phyloP scores from a whole-genome alignment of 2,329 filamentous ascomycete genomes.

The Bertia moriformis region DNA sequence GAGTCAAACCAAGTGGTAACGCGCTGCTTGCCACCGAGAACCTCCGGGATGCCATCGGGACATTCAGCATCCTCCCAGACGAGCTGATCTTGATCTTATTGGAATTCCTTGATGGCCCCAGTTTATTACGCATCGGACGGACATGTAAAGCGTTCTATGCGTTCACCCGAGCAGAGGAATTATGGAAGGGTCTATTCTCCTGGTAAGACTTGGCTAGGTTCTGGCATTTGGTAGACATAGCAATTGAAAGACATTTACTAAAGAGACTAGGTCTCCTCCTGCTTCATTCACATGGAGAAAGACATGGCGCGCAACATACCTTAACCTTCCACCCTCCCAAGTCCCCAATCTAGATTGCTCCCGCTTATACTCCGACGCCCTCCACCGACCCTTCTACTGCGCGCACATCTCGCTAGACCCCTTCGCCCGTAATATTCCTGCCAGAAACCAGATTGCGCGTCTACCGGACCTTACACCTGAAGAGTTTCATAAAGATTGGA shows the following conservation, averaged over 20 bases:
- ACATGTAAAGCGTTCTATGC: constrained; percentile 57
- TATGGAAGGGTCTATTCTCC: constrained; percentile 55
- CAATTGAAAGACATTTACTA: constrained; percentile 1
- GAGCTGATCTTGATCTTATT: constrained; percentile 45
- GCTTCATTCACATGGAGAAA: constrained; percentile 33
- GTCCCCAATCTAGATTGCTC: constrained; percentile 41
- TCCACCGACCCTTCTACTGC: constrained; percentile 58
- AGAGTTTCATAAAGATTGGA: constrained; percentile 46
- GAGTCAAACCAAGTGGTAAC: constrained; percentile 55
- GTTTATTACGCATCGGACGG: constrained; percentile 37
- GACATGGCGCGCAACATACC: constrained; percentile 52
- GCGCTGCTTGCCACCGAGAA: constrained; percentile 36
- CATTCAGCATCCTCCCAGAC: constrained; percentile 45
- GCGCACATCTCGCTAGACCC: constrained; percentile 42
- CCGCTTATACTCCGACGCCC: constrained; percentile 50
- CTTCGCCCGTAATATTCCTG: constrained; percentile 45
- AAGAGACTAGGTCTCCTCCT: constrained; percentile 17
- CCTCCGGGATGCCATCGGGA: constrained; percentile 38
- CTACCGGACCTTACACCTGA: constrained; percentile 37
- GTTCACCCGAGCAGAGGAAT: constrained; percentile 50
- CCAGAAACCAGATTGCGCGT: constrained; percentile 40
- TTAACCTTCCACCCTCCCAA: constrained; percentile 29
- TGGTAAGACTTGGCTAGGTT: constrained; percentile 29
- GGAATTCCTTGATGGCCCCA: constrained; percentile 39
- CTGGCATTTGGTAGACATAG: not conserved